Base-by-base conservation (phyloP, 345 rosid genomes). In the Dimocarpus longan region DNA sequence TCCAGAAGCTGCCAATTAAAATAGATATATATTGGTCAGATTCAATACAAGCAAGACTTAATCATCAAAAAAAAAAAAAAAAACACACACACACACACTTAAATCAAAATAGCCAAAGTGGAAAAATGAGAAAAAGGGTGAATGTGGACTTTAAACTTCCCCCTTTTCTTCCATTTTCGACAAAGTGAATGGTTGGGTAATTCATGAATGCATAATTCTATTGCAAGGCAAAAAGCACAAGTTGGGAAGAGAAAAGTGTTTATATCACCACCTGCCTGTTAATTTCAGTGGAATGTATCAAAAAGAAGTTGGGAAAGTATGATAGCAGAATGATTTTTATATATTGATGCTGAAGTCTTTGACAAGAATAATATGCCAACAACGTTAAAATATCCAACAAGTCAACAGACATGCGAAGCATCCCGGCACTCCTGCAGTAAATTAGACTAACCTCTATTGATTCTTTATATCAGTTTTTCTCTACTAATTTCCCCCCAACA, bases 1-100 rank as follows among this genome's bases (percentile, higher is more conserved):
- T 96, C 98, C 85, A 93, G 78, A 75, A 93, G 96, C 98, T 95
- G 93, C 90, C 87, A 81, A 46, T 68, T 68, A 64, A 39, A 68
- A 70, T 42, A 70, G 67, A 80, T 75, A 59, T 12, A 52, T 71
- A 54, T 32, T 15, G 21, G 24, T 79, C 60, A 39, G 54, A 64
- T 21, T 81, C 56, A 79, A 69, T 67, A 73, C 37, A 80, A 79
- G 46, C 19, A 71, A 43, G 26, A 60, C 18, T n/a, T 52, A 22
- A 48, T 54, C 32, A 24, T 19, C 62, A 67, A 21, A 2, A 48
- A 57, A 70, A 60, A n/a, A n/a, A n/a, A n/a, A n/a, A n/a, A n/a
- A n/a, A n/a, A n/a, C n/a, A n/a, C n/a, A n/a, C n/a, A n/a, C n/a
- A n/a, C n/a, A n/a, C n/a, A 24, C 11, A 10, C 46, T 63, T 22